Conservation (phyloP, 306 rosid species). For the Vigna radiata region DNA sequence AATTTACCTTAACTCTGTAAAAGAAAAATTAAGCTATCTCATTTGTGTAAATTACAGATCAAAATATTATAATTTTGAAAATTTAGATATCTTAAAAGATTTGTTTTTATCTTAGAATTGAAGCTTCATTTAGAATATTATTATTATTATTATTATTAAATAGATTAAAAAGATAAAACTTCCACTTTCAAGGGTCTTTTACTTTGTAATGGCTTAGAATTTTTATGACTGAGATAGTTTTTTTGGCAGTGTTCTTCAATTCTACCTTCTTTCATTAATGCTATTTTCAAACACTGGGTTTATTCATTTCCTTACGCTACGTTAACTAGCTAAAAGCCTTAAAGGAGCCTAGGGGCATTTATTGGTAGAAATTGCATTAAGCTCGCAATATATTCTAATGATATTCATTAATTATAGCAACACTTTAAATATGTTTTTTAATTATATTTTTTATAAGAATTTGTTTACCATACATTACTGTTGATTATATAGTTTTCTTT, state of each 20-base stretch:
- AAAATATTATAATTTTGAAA: no score
- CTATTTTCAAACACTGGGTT: not conserved
- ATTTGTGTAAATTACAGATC: no score
- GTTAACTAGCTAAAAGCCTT: not conserved
- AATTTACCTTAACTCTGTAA: no score
- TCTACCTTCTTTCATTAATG: not conserved
- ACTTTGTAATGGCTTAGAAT: not conserved
- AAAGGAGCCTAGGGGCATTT: not conserved
- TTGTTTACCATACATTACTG: no score
- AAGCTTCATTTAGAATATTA: not conserved
- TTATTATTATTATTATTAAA: no score
- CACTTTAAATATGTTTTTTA: no score
- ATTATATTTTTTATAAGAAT: no score
- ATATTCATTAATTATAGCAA: not conserved
- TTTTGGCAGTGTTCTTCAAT: not conserved
- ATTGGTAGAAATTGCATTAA: not conserved
- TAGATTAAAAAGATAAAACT: not conserved
- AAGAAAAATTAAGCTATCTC: no score
- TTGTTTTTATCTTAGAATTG: not conserved
- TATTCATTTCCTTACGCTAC: not conserved
- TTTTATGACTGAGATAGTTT: not conserved
- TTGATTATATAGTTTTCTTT: no score
- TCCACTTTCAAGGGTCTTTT: not conserved
- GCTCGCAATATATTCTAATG: not conserved
- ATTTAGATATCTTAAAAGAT: no score